phyloP scores from a whole-genome alignment of 2,329 filamentous ascomycete genomes.

The Neocatenulostroma microsporum region DNA sequence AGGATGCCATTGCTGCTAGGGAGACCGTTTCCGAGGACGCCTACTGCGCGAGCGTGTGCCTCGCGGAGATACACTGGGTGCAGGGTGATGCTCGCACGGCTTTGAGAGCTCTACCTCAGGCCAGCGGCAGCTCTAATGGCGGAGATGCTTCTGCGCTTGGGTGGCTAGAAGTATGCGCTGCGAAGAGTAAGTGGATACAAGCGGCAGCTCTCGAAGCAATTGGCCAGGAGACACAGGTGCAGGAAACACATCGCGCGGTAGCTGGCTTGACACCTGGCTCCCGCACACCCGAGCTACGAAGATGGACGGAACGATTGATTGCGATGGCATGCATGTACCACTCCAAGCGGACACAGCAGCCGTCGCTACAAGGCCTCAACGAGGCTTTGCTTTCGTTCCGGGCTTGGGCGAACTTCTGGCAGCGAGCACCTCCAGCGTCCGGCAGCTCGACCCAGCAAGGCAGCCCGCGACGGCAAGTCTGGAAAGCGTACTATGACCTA shows the following conservation, averaged over 20 bases:
- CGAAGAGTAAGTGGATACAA: slow-evolving; percentile 24
- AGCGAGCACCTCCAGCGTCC: slow-evolving; percentile 17
- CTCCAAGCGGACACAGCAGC: slow-evolving; percentile 17
- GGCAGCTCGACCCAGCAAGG: no score
- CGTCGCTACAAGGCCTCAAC: slow-evolving; percentile 15
- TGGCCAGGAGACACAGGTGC: slow-evolving; percentile 17
- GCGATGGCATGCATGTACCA: slow-evolving; percentile 24
- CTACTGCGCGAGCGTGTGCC: slow-evolving; percentile 72
- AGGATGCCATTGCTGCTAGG: slow-evolving; percentile 25
- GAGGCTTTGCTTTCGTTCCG: slow-evolving; percentile 37
- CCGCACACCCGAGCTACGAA: slow-evolving; percentile 23
- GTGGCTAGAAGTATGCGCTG: slow-evolving; percentile 71
- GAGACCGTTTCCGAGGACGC: slow-evolving; percentile 42
- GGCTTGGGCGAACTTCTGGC: slow-evolving; percentile 64
- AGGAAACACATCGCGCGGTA: slow-evolving; percentile 16
- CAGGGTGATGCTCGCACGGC: slow-evolving; percentile 56
- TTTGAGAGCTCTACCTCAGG: slow-evolving; percentile 44
- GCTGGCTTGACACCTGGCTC: slow-evolving; percentile 21
- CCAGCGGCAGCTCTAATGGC: slow-evolving; percentile 25
- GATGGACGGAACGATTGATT: slow-evolving; percentile 28
- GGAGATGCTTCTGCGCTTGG: slow-evolving; percentile 38
- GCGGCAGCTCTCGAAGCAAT: slow-evolving; percentile 22
- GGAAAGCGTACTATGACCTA: slow-evolving; percentile 76
- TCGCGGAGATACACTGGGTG: slow-evolving; percentile 79
- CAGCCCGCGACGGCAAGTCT: slow-evolving; percentile 64